A percentile compares a stretch with the other conserved stretches of the same genome.
These are phyloP conservation scores for Diaporthe sp. DNA, from an alignment of 2,329 filamentous ascomycete species.

Conservation along the genomic window DNA sequence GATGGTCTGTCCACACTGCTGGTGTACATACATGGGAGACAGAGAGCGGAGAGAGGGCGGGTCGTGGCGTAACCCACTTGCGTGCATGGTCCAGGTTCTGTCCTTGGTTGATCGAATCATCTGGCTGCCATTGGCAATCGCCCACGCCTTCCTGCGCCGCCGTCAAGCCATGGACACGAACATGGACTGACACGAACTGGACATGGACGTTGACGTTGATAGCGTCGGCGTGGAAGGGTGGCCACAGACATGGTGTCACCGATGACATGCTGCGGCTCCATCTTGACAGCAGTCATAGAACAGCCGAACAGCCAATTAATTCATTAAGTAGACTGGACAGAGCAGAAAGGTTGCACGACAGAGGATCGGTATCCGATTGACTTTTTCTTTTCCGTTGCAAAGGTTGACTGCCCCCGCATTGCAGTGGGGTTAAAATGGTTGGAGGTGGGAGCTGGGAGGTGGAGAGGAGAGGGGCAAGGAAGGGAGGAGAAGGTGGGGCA, in stretches of 20 bases:
- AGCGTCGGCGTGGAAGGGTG: not conserved
- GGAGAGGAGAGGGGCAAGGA: not conserved
- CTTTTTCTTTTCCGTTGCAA: not conserved
- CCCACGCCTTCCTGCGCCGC: not conserved
- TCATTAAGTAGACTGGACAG: not conserved
- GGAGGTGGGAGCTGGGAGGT: not conserved
- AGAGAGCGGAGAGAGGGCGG: not conserved
- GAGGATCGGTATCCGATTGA: not conserved
- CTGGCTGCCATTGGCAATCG: not conserved
- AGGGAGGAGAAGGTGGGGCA: not conserved
- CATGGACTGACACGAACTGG: not conserved
- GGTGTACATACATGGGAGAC: not conserved
- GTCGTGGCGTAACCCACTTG: slow-evolving; percentile 10
- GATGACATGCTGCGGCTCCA: not conserved
- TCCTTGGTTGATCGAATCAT: slow-evolving; percentile 2
- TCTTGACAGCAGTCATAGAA: not conserved
- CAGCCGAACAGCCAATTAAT: too few relatives aligned
- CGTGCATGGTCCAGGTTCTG: not conserved
- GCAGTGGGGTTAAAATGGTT: not conserved
- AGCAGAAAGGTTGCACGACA: not conserved
- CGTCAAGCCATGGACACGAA: not conserved
- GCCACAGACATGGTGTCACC: too few relatives aligned
- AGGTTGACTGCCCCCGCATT: slow-evolving; percentile 5
- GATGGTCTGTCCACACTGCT: too few relatives aligned
- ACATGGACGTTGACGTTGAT: not conserved